These are phyloP conservation scores for Capronia epimyces DNA, from an alignment of 2,329 filamentous ascomycete genomes.

Conservation along the genomic window DNA sequence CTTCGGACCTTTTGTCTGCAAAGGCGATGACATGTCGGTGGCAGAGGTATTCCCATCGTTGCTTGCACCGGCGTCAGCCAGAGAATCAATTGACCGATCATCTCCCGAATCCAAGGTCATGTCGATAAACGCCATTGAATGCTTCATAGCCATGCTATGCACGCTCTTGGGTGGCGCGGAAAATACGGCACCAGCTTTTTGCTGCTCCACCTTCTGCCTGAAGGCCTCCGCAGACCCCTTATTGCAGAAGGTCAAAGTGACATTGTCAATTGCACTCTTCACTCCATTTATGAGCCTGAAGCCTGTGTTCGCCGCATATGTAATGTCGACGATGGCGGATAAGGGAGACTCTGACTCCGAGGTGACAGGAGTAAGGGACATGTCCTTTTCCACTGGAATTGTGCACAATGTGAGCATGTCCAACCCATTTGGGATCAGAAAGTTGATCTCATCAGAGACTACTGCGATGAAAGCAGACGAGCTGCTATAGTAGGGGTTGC, in stretches of 20 bases:
- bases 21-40: constrained; percentile 4
- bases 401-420: constrained; percentile 13
- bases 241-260: constrained; percentile 11
- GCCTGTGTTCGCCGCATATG: constrained; percentile 8
- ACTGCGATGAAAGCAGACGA: constrained; percentile 6
- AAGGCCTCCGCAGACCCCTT: constrained; percentile 10
- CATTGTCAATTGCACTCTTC: constrained; percentile 15
- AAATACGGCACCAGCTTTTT: not conserved
- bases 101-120: constrained; percentile 2
- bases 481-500: constrained; percentile 2
- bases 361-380: not conserved
- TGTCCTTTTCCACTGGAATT: constrained; percentile 5
- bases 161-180: not conserved
- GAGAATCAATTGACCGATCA: not conserved
- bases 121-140: constrained; percentile 12
- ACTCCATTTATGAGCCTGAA: constrained; percentile 10
- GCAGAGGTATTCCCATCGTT: not conserved
- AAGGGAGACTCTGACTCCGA: constrained; percentile 4
- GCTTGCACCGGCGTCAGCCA: not conserved
- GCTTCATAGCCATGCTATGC: not conserved
- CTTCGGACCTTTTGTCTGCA: not conserved
- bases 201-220: not conserved
- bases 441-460: constrained; percentile 7
- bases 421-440: constrained; percentile 6
- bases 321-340: constrained; percentile 13